Evolutionary conservation across 257 asterid genomes (phyloP), one percentile per base, ranked within the genome.

Genomic region (Voacanga thouarsii): DNA sequence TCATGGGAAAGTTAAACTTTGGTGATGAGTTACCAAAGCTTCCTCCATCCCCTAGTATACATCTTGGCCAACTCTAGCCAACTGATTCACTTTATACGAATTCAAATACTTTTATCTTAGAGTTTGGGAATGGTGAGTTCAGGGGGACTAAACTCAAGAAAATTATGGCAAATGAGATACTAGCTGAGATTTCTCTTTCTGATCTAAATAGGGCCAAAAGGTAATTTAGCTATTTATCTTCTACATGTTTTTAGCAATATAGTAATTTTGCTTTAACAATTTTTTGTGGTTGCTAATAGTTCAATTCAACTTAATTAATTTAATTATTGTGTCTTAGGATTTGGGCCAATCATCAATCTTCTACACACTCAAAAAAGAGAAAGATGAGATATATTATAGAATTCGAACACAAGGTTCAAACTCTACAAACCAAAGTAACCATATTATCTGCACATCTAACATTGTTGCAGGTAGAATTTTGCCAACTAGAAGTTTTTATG

Each of bases 201-300:
- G 96, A 91, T 84, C 96, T 94, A 37, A 91, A 87, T 71, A 83
- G 94, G 73, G 96, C 89, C 56, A 91, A 91, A 84, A 85, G 92
- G 94, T 91, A 74, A 72, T 39, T 71, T 9, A 43, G 10, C 45
- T 37, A 23, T 50, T 57, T 39, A 21, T 28, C 18, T 16, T 60
- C 37, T 50, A 33, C 37, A 4, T 59, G 14, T 23, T 43, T 67
- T 68, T 75, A 16, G n/a, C 26, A 70, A 12, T 66, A 14, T 24
- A 44, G 33, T 45, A 7, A 47, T 15, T 55, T 23, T 24, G 60
- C 11, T 69, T 8, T 55, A 37, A 66, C 24, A 12, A 45, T 71
- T 14, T 53, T 61, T 76, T 37, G 12, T 9, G 71, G 47, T 63
- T 73, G 67, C 72, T 24, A 49, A 47, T 61, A 23, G 37, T 68